Conservation (phyloP, 1,284 basidiomycete species). For the Trichosporon sp. region DNA sequence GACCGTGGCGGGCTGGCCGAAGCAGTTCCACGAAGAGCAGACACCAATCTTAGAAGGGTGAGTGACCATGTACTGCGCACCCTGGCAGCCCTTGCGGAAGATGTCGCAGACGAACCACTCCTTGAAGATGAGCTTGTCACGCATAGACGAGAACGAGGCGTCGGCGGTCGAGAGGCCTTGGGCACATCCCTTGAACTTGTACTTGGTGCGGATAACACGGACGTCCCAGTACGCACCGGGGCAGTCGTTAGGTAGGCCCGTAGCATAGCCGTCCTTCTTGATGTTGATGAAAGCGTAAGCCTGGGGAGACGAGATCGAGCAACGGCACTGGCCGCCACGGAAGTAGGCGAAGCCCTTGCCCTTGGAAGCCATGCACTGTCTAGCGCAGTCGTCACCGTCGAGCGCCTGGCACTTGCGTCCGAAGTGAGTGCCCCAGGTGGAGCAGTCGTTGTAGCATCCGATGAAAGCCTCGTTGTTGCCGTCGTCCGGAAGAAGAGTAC, state of each 20-base stretch:
- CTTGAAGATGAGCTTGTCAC: slow-evolving; percentile 3
- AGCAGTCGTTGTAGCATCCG: slow-evolving; percentile 3
- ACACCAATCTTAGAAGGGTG: background rate
- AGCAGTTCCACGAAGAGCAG: slow-evolving; percentile 1
- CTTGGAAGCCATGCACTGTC: background rate
- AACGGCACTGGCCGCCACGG: slow-evolving; percentile 2
- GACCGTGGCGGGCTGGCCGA: background rate
- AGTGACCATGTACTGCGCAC: background rate
- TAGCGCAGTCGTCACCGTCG: background rate
- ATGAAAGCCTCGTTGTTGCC: slow-evolving; percentile 1
- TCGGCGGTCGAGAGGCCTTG: background rate
- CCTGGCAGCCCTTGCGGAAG: background rate
- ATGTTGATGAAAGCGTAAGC: background rate
- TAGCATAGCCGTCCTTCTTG: slow-evolving; percentile 2
- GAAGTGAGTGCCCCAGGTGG: background rate
- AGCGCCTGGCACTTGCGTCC: background rate
- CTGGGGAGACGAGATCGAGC: slow-evolving; percentile 1
- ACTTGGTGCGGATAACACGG: background rate
- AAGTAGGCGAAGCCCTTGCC: slow-evolving; percentile 3
- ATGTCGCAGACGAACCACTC: slow-evolving; percentile 1
- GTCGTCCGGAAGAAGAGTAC: background rate
- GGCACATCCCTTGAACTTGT: background rate
- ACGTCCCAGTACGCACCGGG: slow-evolving; percentile 2
- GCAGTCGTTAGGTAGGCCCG: background rate
- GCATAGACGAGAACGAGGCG: background rate